Percentiles rank a stretch among this genome's conserved stretches.
Evolutionary conservation across 768 basidiomycete genomes (phyloP).

Genomic region (Tricholoma saponaceum): DNA sequence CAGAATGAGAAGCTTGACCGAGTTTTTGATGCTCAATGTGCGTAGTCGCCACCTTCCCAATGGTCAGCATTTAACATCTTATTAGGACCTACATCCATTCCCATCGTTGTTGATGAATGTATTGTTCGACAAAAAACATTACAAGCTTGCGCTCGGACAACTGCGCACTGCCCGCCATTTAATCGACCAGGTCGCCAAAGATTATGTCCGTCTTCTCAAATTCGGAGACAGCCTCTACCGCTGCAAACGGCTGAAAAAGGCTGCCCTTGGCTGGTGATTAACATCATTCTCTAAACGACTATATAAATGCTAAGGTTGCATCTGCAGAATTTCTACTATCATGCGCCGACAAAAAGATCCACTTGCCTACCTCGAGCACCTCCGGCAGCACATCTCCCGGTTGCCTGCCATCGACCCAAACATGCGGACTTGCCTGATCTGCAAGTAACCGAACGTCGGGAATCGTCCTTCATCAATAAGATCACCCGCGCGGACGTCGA

Average conservation of each 20-base stretch:
- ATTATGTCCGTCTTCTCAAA: no score
- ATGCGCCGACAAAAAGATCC: constrained; percentile 99
- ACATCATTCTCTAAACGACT: background rate
- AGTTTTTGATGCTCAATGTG: no score
- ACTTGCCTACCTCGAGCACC: constrained; percentile 97
- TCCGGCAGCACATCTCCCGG: constrained; percentile 98
- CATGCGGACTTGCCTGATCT: constrained; percentile 94
- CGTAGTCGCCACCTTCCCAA: no score
- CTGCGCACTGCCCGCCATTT: no score
- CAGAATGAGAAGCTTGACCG: no score
- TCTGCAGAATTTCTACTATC: constrained; percentile 88
- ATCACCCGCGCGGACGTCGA: constrained; percentile 99
- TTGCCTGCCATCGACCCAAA: constrained; percentile 97
- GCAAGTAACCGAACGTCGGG: constrained; percentile 99
- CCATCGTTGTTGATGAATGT: no score
- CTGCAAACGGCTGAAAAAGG: constrained; percentile 97
- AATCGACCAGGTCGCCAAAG: no score
- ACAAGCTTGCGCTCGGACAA: no score
- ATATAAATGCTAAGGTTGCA: constrained; percentile 3
- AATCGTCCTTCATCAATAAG: constrained; percentile 99
- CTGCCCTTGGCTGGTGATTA: constrained; percentile 91
- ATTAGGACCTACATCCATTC: no score
- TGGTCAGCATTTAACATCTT: no score
- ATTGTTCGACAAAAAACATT: no score
- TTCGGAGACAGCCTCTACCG: no score